phyloP scores from a whole-genome alignment of 306 rosid genomes.

The Rosa rugosa region DNA sequence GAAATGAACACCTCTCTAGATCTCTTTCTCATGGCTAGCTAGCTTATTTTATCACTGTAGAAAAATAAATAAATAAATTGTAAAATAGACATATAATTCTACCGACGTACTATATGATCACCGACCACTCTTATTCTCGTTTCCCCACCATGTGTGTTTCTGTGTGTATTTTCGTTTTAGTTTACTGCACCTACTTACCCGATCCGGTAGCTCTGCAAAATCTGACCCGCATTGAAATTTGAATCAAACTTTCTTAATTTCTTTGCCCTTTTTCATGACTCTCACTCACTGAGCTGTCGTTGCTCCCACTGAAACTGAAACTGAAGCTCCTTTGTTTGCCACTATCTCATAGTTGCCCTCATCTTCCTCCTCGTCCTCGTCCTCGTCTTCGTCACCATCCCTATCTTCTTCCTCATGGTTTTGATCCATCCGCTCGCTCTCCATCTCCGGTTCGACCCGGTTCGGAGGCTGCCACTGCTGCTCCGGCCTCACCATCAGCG shows the following conservation, averaged over 20 bases:
- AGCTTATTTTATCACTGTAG: conserved; percentile 54
- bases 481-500: conserved; percentile 88
- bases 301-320: conserved; percentile 37
- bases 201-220: conserved; percentile 10
- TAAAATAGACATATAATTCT: conserved; percentile 47
- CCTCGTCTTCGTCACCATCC: conserved; percentile 49
- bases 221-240: conserved; percentile 21
- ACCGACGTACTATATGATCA: conserved; percentile 17
- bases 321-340: conserved; percentile 50
- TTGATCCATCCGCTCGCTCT: neutral
- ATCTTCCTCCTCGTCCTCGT: conserved; percentile 51
- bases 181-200: conserved; percentile 8
- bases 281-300: conserved; percentile 31
- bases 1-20: neutral
- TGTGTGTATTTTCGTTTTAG: conserved; percentile 11
- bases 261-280: neutral
- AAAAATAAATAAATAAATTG: conserved; percentile 61
- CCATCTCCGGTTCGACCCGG: neutral
- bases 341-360: conserved; percentile 58
- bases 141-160: conserved; percentile 32
- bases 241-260: conserved; percentile 1
- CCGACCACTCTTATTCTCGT: neutral
- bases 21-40: conserved; percentile 23
- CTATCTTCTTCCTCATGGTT: conserved; percentile 35
- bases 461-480: conserved; percentile 90